phyloP scores from a whole-genome alignment of 1,284 basidiomycete genomes.

The Moesziomyces globuligerus region DNA sequence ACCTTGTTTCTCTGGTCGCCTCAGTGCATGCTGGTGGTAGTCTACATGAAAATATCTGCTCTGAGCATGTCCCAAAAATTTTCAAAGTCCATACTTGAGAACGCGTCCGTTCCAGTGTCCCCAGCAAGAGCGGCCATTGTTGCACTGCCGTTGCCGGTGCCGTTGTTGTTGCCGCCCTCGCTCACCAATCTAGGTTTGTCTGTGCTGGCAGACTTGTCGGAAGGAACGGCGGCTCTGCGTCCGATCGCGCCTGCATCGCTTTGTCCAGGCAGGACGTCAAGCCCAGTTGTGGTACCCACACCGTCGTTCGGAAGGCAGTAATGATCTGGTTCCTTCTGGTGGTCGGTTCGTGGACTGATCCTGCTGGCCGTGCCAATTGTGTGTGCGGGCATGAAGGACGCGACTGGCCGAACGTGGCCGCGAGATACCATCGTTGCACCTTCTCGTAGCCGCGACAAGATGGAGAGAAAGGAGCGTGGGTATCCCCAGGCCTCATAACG shows the following conservation, averaged over 20 bases:
- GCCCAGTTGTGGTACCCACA: too few relatives aligned
- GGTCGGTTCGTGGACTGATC: neutral
- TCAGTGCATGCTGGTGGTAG: neutral
- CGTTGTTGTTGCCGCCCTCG: neutral
- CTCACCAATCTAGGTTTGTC: neutral
- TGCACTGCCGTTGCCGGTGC: neutral
- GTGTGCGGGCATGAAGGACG: neutral
- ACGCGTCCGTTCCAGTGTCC: conserved; percentile 1
- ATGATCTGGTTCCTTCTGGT: neutral
- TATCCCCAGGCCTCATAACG: conserved; percentile 13
- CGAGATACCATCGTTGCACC: conserved; percentile 3
- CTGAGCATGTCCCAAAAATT: conserved; percentile 18
- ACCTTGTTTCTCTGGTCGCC: too few relatives aligned
- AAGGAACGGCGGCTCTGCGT: neutral
- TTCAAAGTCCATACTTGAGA: conserved; percentile 14
- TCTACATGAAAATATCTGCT: conserved; percentile 19
- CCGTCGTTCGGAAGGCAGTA: neutral
- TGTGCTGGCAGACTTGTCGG: neutral
- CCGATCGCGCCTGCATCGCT: neutral
- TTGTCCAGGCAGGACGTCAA: neutral
- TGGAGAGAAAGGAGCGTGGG: conserved; percentile 2
- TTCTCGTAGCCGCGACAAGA: conserved; percentile 8
- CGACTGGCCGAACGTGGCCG: conserved; percentile 1
- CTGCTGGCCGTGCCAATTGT: neutral
- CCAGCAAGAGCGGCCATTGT: neutral